These are phyloP conservation scores for Dioszegia hungarica DNA, from an alignment of 768 basidiomycete genomes.

Conservation along the genomic window DNA sequence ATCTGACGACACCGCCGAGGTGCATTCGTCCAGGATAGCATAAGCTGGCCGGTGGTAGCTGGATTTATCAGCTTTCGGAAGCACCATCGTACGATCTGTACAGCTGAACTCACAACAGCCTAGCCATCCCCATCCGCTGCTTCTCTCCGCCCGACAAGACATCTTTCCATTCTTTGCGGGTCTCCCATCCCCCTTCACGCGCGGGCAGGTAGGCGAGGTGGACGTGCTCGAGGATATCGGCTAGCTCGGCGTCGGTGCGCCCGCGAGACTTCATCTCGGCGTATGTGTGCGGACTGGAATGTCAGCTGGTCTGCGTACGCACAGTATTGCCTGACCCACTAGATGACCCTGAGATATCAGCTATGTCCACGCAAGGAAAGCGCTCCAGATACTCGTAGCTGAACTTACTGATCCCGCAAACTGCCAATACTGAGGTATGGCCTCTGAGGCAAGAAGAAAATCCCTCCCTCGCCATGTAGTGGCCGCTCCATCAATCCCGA, in stretches of 20 bases:
- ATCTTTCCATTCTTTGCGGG: conserved; percentile 92
- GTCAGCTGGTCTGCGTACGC: neutral
- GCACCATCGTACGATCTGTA: no score
- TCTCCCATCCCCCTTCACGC: conserved; percentile 82
- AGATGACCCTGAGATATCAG: conserved; percentile 60
- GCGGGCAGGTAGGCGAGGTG: conserved; percentile 78
- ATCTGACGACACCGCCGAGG: conserved; percentile 90
- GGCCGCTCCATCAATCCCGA: conserved; percentile 52
- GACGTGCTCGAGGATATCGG: conserved; percentile 71
- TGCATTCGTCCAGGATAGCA: conserved; percentile 66
- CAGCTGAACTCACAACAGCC: conserved; percentile 76
- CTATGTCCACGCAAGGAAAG: neutral
- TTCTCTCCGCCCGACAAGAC: conserved; percentile 89
- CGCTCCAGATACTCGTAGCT: neutral
- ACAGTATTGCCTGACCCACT: conserved; percentile 46
- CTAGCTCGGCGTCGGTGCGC: conserved; percentile 64
- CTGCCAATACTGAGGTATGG: conserved; percentile 87
- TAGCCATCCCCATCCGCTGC: conserved; percentile 86
- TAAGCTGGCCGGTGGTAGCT: conserved; percentile 45
- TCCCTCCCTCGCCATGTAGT: conserved; percentile 59
- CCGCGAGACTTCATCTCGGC: conserved; percentile 63
- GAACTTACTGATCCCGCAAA: conserved; percentile 72
- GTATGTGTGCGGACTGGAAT: conserved; percentile 66
- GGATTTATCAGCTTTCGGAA: conserved; percentile 9
- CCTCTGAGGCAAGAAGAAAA: conserved; percentile 75